phyloP scores from a whole-genome alignment of 179 eudicot species.

The Spinacia oleracea region DNA sequence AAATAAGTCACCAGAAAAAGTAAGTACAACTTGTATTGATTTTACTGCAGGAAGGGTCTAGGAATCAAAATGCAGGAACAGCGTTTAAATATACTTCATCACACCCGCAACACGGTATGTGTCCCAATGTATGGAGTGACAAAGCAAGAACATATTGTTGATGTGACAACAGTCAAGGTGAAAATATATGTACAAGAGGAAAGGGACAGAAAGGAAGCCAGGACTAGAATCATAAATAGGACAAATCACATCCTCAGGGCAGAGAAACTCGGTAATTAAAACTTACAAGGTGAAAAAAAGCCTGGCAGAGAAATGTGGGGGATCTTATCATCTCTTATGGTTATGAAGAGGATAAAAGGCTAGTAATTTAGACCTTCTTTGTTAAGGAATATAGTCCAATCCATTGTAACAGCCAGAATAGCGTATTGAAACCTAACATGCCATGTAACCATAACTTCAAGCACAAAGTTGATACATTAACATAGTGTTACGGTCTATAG shows the following conservation, averaged over 20 bases:
- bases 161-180: neutral
- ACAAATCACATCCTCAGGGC: too few species aligned
- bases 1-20: neutral
- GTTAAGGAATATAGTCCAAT: neutral
- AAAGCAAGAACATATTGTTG: neutral
- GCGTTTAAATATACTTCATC: neutral
- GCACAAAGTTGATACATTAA: neutral
- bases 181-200: neutral
- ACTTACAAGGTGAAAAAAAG: neutral
- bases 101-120: neutral
- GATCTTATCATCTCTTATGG: neutral
- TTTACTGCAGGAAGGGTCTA: neutral
- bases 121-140: neutral
- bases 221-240: neutral
- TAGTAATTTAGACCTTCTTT: neutral
- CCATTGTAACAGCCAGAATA: neutral
- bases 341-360: neutral
- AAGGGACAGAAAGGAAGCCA: neutral
- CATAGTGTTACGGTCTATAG: neutral
- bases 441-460: neutral
- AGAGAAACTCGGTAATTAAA: neutral
- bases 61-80: neutral
- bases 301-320: neutral
- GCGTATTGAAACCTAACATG: slow-evolving; percentile 1
- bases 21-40: neutral